phyloP scores from a whole-genome alignment of 2,329 filamentous ascomycete species.

The Phaeosphaeriaceae sp. region DNA sequence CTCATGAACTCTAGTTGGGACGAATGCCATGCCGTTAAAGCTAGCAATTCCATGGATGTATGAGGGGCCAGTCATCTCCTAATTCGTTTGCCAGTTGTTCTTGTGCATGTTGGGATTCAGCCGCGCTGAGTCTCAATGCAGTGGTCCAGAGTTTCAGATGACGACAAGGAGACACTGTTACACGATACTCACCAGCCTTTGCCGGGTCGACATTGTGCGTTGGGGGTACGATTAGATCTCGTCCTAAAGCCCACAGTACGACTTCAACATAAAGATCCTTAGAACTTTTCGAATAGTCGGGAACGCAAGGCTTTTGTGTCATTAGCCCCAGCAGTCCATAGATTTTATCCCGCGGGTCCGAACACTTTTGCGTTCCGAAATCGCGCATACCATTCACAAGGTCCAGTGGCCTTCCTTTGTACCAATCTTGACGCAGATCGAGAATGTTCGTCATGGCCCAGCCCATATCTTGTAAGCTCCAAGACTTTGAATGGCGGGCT shows the following conservation, averaged over 20 bases:
- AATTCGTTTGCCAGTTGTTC: too few species aligned
- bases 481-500: background rate
- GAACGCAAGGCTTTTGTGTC: background rate
- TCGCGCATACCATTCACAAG: background rate
- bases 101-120: too few species aligned
- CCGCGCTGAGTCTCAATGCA: too few species aligned
- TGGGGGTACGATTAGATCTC: background rate
- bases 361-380: background rate
- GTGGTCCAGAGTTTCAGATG: too few species aligned
- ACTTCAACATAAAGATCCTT: background rate
- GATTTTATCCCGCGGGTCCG: background rate
- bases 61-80: too few species aligned
- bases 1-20: too few species aligned
- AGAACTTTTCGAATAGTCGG: background rate
- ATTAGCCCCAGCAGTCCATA: constrained; percentile 1
- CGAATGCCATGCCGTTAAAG: too few species aligned
- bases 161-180: too few species aligned
- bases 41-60: too few species aligned
- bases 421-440: background rate
- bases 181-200: too few species aligned
- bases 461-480: background rate
- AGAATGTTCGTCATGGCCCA: background rate
- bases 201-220: too few species aligned
- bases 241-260: background rate
- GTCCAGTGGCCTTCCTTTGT: background rate